phyloP scores from a whole-genome alignment of 2,329 filamentous ascomycete species.

The Thelonectria rubi region DNA sequence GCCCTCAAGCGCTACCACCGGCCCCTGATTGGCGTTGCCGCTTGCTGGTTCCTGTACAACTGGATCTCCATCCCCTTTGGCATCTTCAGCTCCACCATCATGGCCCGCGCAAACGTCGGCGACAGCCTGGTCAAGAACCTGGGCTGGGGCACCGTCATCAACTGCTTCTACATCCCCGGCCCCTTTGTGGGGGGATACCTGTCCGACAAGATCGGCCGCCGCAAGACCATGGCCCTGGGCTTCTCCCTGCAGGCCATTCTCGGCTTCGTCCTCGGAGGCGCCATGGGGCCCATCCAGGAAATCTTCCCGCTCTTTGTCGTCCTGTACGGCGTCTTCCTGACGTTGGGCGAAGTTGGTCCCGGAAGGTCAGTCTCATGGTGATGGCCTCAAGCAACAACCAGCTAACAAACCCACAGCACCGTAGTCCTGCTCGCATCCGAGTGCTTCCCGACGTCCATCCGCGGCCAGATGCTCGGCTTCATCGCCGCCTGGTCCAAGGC shows the following conservation, averaged over 20 bases:
- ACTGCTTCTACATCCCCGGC: conserved; percentile 60
- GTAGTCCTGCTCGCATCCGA: conserved; percentile 54
- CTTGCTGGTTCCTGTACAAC: conserved; percentile 63
- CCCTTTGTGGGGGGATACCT: conserved; percentile 58
- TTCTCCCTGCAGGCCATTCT: conserved; percentile 56
- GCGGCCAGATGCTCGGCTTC: conserved; percentile 60
- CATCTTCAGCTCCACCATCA: conserved; percentile 63
- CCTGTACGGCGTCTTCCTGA: conserved; percentile 60
- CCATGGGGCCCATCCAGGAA: conserved; percentile 53
- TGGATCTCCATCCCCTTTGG: conserved; percentile 65
- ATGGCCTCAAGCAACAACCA: not conserved
- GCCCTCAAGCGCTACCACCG: conserved; percentile 59
- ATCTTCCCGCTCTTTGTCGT: conserved; percentile 61
- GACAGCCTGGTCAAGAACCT: conserved; percentile 54
- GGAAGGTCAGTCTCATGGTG: conserved; percentile 47
- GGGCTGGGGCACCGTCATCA: conserved; percentile 57
- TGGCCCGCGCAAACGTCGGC: conserved; percentile 51
- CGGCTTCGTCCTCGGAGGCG: conserved; percentile 60
- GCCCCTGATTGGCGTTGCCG: conserved; percentile 57
- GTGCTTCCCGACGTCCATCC: conserved; percentile 59
- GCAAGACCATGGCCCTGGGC: conserved; percentile 60
- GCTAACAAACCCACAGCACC: conserved; percentile 38
- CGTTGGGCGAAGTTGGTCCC: conserved; percentile 60
- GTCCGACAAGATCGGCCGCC: conserved; percentile 58
- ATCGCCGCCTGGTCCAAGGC: conserved; percentile 58